Conservation (phyloP, 2,329 filamentous ascomycete species). For the Neopestalotiopsis sp. region DNA sequence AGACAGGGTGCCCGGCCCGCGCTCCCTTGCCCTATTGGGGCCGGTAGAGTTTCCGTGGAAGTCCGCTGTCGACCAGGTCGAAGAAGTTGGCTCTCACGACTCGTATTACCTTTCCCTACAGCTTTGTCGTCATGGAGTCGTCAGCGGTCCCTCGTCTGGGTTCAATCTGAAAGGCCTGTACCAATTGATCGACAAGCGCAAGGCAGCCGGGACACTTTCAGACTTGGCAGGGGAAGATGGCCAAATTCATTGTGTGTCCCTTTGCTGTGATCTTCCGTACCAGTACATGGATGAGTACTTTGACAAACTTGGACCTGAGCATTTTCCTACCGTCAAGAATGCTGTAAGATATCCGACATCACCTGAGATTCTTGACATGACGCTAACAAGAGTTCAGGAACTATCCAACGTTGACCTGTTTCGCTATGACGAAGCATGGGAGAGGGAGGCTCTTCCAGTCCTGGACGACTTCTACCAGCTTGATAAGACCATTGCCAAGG, state of each 20-base stretch:
- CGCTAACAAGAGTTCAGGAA: slow-evolving; percentile 35
- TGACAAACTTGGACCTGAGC: slow-evolving; percentile 52
- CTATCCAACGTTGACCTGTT: slow-evolving; percentile 55
- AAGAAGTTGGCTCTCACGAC: slow-evolving; percentile 59
- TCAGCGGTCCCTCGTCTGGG: slow-evolving; percentile 66
- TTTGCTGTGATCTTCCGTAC: slow-evolving; percentile 68
- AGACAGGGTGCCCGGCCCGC: slow-evolving; percentile 63
- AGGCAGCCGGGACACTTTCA: slow-evolving; percentile 46
- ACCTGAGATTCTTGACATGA: too few species aligned
- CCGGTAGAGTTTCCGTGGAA: slow-evolving; percentile 64
- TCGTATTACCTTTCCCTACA: slow-evolving; percentile 58
- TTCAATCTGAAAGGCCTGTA: slow-evolving; percentile 55
- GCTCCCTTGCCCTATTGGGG: slow-evolving; percentile 54
- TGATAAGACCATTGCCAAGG: slow-evolving; percentile 23
- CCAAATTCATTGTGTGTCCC: slow-evolving; percentile 58
- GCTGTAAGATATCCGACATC: background rate
- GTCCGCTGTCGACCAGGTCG: slow-evolving; percentile 57
- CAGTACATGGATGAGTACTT: slow-evolving; percentile 68
- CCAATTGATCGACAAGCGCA: slow-evolving; percentile 42
- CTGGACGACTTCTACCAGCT: slow-evolving; percentile 42
- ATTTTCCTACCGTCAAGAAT: slow-evolving; percentile 40
- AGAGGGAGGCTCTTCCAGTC: slow-evolving; percentile 45
- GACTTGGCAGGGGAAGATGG: slow-evolving; percentile 50
- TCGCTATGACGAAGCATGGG: slow-evolving; percentile 61
- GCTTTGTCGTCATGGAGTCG: slow-evolving; percentile 60